Evolutionary conservation across 129 eudicot genomes (phyloP).

Genomic region (carrot (Daucus carota)): DH1_v3.0 NC_030384.2:33138501-33139000

Average conservation of each 20-base stretch:
- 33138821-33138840: neutral
- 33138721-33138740: neutral
- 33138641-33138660: conserved; percentile 6
- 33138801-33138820: neutral
- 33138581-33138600: conserved; percentile 10
- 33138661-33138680: neutral
- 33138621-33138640: neutral
- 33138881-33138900: neutral
- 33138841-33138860: neutral
- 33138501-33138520: neutral
- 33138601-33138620: conserved; percentile 11
- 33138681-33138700: neutral
- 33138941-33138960: neutral
- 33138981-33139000: neutral
- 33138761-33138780: neutral
- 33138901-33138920: neutral
- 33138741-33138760: neutral
- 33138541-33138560: conserved; percentile 1
- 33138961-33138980: neutral
- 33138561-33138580: conserved; percentile 15
- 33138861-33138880: neutral
- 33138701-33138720: neutral
- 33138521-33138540: conserved; percentile 6
- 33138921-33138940: neutral
- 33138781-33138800: neutral